phyloP scores from a whole-genome alignment of 2,329 filamentous ascomycete genomes.

The Botryosphaeria dothidea region DNA sequence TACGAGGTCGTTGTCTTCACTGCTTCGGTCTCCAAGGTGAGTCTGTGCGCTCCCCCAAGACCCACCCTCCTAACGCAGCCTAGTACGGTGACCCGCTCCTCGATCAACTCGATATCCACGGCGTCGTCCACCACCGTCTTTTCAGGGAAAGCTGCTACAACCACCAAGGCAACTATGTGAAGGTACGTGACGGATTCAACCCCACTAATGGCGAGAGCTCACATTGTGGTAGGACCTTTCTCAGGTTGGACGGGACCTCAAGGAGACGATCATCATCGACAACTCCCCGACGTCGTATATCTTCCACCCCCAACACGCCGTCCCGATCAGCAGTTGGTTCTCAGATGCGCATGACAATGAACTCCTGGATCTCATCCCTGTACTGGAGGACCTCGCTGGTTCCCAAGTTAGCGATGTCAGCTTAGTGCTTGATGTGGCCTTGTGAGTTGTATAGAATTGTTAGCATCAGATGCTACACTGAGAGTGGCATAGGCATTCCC shows the following conservation, averaged over 20 bases:
- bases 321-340: conserved; percentile 99
- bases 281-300: conserved; percentile 99
- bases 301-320: conserved; percentile 97
- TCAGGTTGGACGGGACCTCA: conserved; percentile 91
- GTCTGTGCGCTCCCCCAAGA: conserved; percentile 19
- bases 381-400: conserved; percentile 93
- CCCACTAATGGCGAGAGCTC: background rate
- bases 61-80: conserved; percentile 1
- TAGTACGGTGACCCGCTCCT: conserved; percentile 95
- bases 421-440: conserved; percentile 86
- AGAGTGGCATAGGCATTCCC: conserved; percentile 9
- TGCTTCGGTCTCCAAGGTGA: conserved; percentile 93
- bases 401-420: conserved; percentile 92
- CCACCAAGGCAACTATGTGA: conserved; percentile 98
- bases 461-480: conserved; percentile 13
- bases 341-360: conserved; percentile 99
- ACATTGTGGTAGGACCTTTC: conserved; percentile 70
- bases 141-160: conserved; percentile 99
- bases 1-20: conserved; percentile 99
- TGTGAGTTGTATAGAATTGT: conserved; percentile 44
- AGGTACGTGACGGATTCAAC: conserved; percentile 58
- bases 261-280: conserved; percentile 99
- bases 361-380: conserved; percentile 92
- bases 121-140: conserved; percentile 91
- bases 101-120: conserved; percentile 95